Evolutionary conservation across 2,329 filamentous ascomycete species (phyloP), one percentile per base, ranked within the genome.

Genomic region (Metarhizium humberi): DNA sequence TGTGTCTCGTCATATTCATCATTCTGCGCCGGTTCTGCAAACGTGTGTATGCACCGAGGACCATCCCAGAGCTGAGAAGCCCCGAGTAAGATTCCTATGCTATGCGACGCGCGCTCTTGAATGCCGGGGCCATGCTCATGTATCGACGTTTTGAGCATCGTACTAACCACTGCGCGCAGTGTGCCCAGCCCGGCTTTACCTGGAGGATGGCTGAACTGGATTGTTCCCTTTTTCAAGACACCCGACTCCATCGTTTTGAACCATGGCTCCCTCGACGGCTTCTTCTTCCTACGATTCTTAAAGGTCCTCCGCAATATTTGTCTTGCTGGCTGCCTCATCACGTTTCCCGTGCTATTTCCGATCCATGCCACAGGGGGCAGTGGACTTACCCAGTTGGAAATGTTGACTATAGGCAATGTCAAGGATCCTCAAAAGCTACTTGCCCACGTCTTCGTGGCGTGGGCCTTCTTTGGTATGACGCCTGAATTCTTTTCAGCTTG

Each of bases 191-290:
- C 82, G 25, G 66, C 74, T 2, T 74, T 86, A 0, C 82, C 85
- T 3, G 75, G 67, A 30, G 85, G 86, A 54, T 67, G 84, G 49
- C 73, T 88, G 63, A 81, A 86, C 62, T 91, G 87, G 87, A 70
- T 90, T 56, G 71, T 72, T 10, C 74, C 79, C 13, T 88, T 90
- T 71, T 86, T 82, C 73, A 80, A 79, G 62, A 79, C 81, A 47
- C 79, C 80, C 3, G 92, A 97, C 67, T 84, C 85, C 45, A 90
- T 89, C 65, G 83, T 92, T 30, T 81, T 97, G 25, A 89, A 94
- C 65, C 90, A 96, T 73, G 90, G 92, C 68, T 95, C 91, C 0
- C 81, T 99, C 59, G 92, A 99, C 68, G 88, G 88, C 36, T 97
- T 92, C 70, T 84, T 97, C 52, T 90, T 95, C 69, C 78, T 97